phyloP scores from a whole-genome alignment of 2,329 filamentous ascomycete species.

The Tricladium varicosporioides region DNA sequence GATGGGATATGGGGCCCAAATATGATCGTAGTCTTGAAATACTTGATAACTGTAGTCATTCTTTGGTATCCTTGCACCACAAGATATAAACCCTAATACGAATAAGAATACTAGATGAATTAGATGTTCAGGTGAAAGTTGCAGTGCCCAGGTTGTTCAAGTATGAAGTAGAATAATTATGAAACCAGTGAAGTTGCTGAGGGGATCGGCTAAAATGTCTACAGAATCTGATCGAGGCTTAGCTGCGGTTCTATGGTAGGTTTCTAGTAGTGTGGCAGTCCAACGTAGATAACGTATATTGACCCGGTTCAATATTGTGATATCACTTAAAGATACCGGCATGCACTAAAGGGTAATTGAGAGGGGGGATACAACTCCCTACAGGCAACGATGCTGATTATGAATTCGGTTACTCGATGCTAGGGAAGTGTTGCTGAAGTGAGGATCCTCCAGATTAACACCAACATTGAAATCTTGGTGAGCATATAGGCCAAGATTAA shows the following conservation, averaged over 20 bases:
- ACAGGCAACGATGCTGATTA: slow-evolving; percentile 22
- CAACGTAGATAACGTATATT: slow-evolving; percentile 10
- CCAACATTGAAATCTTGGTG: slow-evolving; percentile 40
- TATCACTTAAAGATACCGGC: slow-evolving; percentile 10
- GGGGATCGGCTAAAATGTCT: slow-evolving; percentile 52
- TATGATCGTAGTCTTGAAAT: slow-evolving; percentile 34
- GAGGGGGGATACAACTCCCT: slow-evolving; percentile 26
- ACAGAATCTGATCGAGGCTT: slow-evolving; percentile 49
- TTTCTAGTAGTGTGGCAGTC: slow-evolving; percentile 41
- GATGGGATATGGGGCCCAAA: slow-evolving; percentile 38
- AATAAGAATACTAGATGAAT: slow-evolving; percentile 47
- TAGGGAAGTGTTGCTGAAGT: slow-evolving; percentile 22
- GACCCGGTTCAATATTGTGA: background rate
- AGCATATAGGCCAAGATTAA: slow-evolving; percentile 37
- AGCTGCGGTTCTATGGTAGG: slow-evolving; percentile 32
- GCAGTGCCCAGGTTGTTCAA: slow-evolving; percentile 43
- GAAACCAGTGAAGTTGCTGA: slow-evolving; percentile 61
- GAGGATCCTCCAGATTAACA: slow-evolving; percentile 28
- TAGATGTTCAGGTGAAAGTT: slow-evolving; percentile 47
- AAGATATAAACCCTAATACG: slow-evolving; percentile 48
- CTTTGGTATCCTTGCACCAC: slow-evolving; percentile 38
- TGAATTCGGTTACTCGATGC: slow-evolving; percentile 21
- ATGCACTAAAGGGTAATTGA: slow-evolving; percentile 28
- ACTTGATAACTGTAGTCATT: slow-evolving; percentile 38
- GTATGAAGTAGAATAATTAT: slow-evolving; percentile 52